These are phyloP conservation scores for Phytopythium delawarense DNA, from an alignment of 352 stramenopile genomes.

Conservation along the genomic window DNA sequence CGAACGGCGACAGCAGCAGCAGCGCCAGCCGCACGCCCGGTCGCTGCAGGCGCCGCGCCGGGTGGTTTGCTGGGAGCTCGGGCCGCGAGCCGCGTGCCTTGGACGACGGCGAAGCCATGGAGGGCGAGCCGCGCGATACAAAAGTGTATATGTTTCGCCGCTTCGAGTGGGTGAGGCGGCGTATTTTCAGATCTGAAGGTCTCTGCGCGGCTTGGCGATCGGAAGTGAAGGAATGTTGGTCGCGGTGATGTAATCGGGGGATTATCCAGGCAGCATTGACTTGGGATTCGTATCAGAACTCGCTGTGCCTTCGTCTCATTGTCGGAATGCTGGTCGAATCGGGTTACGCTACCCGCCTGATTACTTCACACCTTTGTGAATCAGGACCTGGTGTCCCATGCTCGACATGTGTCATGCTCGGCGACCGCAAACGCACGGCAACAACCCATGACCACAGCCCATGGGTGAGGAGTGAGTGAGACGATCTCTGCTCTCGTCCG, in stretches of 20 bases:
- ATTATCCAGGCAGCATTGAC: background rate
- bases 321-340: background rate
- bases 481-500: no score
- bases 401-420: no score
- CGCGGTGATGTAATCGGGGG: background rate
- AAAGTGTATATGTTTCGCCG: background rate
- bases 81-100: slow-evolving; percentile 5
- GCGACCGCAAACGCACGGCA: no score
- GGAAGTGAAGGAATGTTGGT: background rate
- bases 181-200: background rate
- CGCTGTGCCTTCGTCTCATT: background rate
- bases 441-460: no score
- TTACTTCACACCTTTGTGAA: background rate
- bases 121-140: background rate
- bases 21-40: slow-evolving; percentile 15
- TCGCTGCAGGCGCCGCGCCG: slow-evolving; percentile 12
- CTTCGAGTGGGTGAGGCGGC: background rate
- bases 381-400: no score
- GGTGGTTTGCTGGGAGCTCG: slow-evolving; percentile 15
- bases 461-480: no score
- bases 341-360: background rate
- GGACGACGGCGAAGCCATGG: background rate
- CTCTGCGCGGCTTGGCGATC: background rate
- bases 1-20: slow-evolving; percentile 39
- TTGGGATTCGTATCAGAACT: background rate